Evolutionary conservation across 768 basidiomycete species (phyloP).

Genomic region (Pleurotus citrinopileatus): DNA sequence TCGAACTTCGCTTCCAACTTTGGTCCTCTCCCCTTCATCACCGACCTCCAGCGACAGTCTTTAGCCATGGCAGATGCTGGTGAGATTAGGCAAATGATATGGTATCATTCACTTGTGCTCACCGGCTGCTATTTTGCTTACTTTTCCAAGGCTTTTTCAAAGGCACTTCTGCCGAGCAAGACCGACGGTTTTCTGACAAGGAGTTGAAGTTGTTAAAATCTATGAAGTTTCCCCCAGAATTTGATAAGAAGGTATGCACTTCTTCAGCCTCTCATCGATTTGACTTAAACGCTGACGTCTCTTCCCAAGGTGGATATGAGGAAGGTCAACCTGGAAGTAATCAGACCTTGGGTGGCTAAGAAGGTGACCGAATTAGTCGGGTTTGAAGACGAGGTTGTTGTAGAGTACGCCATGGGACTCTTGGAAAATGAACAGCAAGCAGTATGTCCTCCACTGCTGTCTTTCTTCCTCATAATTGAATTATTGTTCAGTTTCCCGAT

Average conservation of each 20-base stretch:
- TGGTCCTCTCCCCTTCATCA: background rate
- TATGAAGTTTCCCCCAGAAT: conserved; percentile 89
- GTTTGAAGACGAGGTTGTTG: conserved; percentile 94
- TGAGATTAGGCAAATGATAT: conserved; percentile 26
- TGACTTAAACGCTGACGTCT: background rate
- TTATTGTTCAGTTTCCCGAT: conserved; percentile 67
- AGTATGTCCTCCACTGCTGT: conserved; percentile 42
- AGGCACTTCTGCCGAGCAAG: conserved; percentile 88
- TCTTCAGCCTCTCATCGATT: background rate
- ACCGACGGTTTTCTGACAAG: conserved; percentile 93
- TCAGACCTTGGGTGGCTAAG: conserved; percentile 94
- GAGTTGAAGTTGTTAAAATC: conserved; percentile 84
- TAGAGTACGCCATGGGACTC: conserved; percentile 94
- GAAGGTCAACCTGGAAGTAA: conserved; percentile 90
- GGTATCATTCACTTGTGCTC: conserved; percentile 22
- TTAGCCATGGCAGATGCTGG: conserved; percentile 60
- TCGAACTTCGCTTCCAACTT: background rate
- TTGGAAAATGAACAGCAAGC: conserved; percentile 83
- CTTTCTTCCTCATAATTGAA: conserved; percentile 1
- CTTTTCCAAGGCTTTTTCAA: conserved; percentile 72
- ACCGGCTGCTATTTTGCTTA: conserved; percentile 21
- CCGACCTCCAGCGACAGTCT: background rate
- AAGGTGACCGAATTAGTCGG: conserved; percentile 88
- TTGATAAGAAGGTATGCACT: conserved; percentile 73
- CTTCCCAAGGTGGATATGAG: conserved; percentile 80